phyloP scores from a whole-genome alignment of 2,329 filamentous ascomycete species.

The Nigrospora oryzae region DNA sequence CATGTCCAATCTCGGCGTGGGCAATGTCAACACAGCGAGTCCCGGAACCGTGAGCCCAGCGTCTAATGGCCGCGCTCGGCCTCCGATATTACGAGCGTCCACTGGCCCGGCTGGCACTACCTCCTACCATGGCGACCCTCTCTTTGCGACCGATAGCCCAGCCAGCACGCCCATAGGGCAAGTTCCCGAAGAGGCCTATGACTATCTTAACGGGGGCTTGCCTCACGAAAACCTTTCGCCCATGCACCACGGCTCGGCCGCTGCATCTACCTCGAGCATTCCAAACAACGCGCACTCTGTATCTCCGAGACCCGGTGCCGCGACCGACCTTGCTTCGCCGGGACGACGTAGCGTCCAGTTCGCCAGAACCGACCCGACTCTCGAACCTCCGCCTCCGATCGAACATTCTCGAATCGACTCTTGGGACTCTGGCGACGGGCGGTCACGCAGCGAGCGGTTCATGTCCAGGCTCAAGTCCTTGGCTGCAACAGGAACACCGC shows the following conservation, averaged over 20 bases:
- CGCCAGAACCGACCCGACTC: conserved; percentile 42
- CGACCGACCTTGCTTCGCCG: conserved; percentile 24
- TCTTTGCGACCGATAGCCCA: conserved; percentile 9
- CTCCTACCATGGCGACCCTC: background rate
- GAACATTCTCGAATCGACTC: conserved; percentile 55
- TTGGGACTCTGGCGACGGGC: conserved; percentile 58
- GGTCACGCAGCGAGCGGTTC: conserved; percentile 55
- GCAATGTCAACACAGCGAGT: conserved; percentile 4
- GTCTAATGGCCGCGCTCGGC: conserved; percentile 11
- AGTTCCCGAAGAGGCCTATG: conserved; percentile 15
- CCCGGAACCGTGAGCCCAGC: conserved; percentile 15
- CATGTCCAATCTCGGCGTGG: too few relatives aligned
- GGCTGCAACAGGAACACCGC: conserved; percentile 42
- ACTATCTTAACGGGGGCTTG: conserved; percentile 27
- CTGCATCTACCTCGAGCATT: conserved; percentile 9
- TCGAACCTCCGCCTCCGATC: conserved; percentile 32
- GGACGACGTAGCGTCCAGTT: conserved; percentile 70
- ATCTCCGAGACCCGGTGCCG: conserved; percentile 9
- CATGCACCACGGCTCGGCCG: conserved; percentile 6
- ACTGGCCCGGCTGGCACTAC: conserved; percentile 9
- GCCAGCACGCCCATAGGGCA: conserved; percentile 8
- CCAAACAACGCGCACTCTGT: conserved; percentile 2
- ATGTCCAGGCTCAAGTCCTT: conserved; percentile 69
- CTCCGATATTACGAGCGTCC: conserved; percentile 12
- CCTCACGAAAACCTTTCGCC: conserved; percentile 22